Evolutionary conservation across 768 basidiomycete species (phyloP).

Genomic region (Suillus subaureus): DNA sequence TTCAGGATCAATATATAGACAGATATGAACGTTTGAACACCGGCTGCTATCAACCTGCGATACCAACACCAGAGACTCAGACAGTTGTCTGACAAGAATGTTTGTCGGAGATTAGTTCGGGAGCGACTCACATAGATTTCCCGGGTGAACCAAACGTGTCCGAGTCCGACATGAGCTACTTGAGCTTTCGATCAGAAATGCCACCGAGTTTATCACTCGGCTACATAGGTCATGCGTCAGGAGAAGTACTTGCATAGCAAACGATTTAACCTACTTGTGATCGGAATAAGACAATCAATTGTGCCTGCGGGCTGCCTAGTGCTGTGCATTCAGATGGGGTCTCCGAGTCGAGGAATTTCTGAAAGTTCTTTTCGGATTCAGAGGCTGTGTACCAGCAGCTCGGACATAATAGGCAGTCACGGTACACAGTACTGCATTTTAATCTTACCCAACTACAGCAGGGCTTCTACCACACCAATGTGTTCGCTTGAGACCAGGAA

Average conservation of each 20-base stretch:
- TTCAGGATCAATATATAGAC: neutral
- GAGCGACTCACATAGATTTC: neutral
- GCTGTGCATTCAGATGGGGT: too few relatives aligned
- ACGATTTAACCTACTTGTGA: constrained; percentile 1
- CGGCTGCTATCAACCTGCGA: neutral
- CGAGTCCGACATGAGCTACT: neutral
- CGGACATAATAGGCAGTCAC: too few relatives aligned
- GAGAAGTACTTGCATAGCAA: neutral
- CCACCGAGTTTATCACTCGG: neutral
- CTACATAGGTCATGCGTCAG: neutral
- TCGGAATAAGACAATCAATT: neutral
- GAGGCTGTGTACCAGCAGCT: neutral
- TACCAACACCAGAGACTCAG: neutral
- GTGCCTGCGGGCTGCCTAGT: too few relatives aligned
- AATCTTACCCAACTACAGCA: neutral
- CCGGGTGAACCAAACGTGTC: neutral
- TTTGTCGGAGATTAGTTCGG: neutral
- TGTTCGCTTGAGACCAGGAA: neutral
- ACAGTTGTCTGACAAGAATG: neutral
- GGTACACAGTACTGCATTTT: neutral
- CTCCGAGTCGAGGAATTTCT: too few relatives aligned
- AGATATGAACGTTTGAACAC: neutral
- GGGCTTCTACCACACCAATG: neutral
- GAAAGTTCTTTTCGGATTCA: too few relatives aligned
- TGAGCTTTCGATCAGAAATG: neutral